Base-by-base conservation (phyloP, 2,329 filamentous ascomycete genomes). In the Exophiala lecanii-corni region DNA sequence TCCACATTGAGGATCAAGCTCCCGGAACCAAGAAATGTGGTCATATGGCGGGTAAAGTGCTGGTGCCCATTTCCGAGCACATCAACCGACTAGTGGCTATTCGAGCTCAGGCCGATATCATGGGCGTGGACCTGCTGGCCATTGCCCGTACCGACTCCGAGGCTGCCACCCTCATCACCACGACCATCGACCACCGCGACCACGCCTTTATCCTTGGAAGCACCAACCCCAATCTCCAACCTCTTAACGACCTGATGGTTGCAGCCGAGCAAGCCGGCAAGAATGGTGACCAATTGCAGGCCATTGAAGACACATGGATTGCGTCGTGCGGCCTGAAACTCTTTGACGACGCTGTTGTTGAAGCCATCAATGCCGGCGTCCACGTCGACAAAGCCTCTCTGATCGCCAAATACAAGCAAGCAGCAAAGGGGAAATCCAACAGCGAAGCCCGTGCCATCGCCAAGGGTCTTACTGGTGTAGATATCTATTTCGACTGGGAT, bases 1-100 rank as follows among this genome's bases (percentile, higher is more conserved):
- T 98, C 60, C 92, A 98, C 70, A 96, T 98, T 57, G 92, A 98
- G 70, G 92, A 98, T 65, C 92, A 97, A 70, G 91, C 92, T 3
- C 91, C 92, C 2, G 92, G 92, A 41, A 97, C 92, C 37, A 98
- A 98, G 80, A 98, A 98, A 79, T 98, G 92, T 66, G 92, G 92
- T 52, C 92, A 97, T 72, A 97, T 97, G 92, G 92, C 92, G 55
- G 92, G 92, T 61, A 97, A 97, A 73, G 92, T 97, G 32, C 75
- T 98, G 48, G 92, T 98, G 39, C 92, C 92, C 38, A 94, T 96
- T 63, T 86, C 81, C 68, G 92, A 98, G 73, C 92, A 98, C 73
- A 96, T 97, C 72, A 97, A 96, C 74, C 84, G 92, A 42, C 76
- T 98, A 41, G 89, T 98, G 38, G 89, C 92, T 57, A 97, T 98